Base-by-base conservation (phyloP, 2,329 filamentous ascomycete genomes). In the Fusarium buharicum region DNA sequence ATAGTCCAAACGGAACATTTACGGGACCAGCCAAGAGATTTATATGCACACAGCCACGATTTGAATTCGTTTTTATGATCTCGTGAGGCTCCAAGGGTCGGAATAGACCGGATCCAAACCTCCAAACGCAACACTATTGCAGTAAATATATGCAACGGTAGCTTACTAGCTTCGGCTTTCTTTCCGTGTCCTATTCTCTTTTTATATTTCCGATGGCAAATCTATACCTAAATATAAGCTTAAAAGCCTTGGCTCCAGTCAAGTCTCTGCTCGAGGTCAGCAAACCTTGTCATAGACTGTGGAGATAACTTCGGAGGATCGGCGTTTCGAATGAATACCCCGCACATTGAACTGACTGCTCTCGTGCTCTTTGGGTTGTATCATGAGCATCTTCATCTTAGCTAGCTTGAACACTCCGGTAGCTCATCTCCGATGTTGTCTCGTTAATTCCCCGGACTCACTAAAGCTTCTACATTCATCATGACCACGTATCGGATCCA, bases 401-500 rank as follows among this genome's bases (percentile, higher is more conserved):
- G 10, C 9, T 0, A 6, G 6, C 12, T 13, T 9, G 33, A 0
- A 0, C 1, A 2, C 1, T 30, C 10, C 57, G 57, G 51, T 33
- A 38, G n/a, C 45, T 17, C 16, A 44, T 53, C 14, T 59, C 60
- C 38, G 36, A 7, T 3, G 17, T 28, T 40, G 18, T n/a, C 28
- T 30, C 34, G 17, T 50, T 9, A 4, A 27, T 36, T 24, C 16
- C 18, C 8, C 46, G 11, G 16, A 12, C 33, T 11, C 2, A 6
- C 41, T 20, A 10, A 37, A 38, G 16, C 20, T 24, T 11, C 5
- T 20, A 22, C 14, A 7, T 9, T 46, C 20, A 44, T 11, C 9
- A 67, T 70, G 67, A 59, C 60, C 17, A 70, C 64, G 17, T 48
- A 61, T 6, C 52, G 67, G 9, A 43, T 73, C 24, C 58, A 67